Percentiles rank a stretch among this genome's conserved stretches.
These are phyloP conservation scores for Cladosporium sp. DNA, from an alignment of 2,329 filamentous ascomycete species.

Conservation along the genomic window DNA sequence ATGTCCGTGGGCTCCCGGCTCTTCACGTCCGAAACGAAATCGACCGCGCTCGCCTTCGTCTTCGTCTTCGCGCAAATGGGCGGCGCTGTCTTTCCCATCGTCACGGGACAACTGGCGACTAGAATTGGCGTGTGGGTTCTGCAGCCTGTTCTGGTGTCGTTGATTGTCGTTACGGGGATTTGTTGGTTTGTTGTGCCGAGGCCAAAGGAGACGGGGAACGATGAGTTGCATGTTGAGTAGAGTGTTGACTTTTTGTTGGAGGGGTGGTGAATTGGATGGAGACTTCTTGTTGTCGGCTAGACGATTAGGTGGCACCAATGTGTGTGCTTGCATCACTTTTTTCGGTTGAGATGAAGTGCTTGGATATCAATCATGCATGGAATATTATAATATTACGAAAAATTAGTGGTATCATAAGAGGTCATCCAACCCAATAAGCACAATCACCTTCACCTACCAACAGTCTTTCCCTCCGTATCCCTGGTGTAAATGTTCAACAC, in stretches of 20 bases:
- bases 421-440: too few species aligned
- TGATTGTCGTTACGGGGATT: slow-evolving; percentile 38
- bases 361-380: too few species aligned
- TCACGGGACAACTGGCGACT: slow-evolving; percentile 23
- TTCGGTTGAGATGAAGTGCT: too few species aligned
- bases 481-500: slow-evolving; percentile 26
- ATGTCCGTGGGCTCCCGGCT: slow-evolving; percentile 52
- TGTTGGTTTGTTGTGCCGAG: slow-evolving; percentile 18
- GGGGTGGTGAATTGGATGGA: too few species aligned
- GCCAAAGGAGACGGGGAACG: slow-evolving; percentile 14
- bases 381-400: too few species aligned
- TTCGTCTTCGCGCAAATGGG: slow-evolving; percentile 23
- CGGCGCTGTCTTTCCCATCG: slow-evolving; percentile 19
- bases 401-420: too few species aligned
- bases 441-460: slow-evolving; percentile 10
- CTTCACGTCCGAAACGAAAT: slow-evolving; percentile 44
- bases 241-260: too few species aligned
- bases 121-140: slow-evolving; percentile 44
- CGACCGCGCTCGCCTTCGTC: slow-evolving; percentile 38
- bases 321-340: too few species aligned
- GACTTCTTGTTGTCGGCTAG: too few species aligned
- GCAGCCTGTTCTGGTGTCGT: slow-evolving; percentile 48
- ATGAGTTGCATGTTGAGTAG: slow-evolving; percentile 6
- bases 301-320: too few species aligned
- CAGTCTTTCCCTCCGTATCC: slow-evolving; percentile 16